Evolutionary conservation across 148 eudicot genomes (phyloP).

Genomic region (Suaeda aralocaspica): DNA sequence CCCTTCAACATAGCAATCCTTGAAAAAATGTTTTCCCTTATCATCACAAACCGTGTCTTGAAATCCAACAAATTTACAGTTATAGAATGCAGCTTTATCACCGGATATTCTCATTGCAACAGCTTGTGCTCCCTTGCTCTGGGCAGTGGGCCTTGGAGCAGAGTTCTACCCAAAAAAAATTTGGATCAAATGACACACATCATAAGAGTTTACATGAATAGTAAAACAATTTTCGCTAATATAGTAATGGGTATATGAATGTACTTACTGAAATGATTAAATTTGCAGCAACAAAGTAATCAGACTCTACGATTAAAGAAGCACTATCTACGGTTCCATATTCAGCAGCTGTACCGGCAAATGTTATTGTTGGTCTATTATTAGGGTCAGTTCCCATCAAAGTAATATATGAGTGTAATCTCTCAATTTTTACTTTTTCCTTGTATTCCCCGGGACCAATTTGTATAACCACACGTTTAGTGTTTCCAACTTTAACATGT

Average conservation of each 20-base stretch:
- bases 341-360: neutral
- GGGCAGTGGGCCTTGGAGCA: constrained; percentile 59
- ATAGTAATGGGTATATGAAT: neutral
- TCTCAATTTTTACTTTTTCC: constrained; percentile 47
- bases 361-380: neutral
- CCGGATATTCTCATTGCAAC: constrained; percentile 28
- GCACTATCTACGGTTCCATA: neutral
- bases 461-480: constrained; percentile 35
- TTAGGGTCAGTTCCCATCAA: constrained; percentile 35
- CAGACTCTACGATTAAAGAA: constrained; percentile 16
- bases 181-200: too few species aligned
- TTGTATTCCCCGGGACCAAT: constrained; percentile 58
- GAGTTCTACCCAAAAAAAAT: constrained; percentile 38
- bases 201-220: neutral
- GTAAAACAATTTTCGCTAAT: neutral
- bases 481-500: constrained; percentile 40
- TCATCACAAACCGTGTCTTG: constrained; percentile 29
- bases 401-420: constrained; percentile 46
- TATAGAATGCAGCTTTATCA: constrained; percentile 29
- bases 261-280: constrained; percentile 39
- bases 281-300: constrained; percentile 54
- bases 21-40: constrained; percentile 34
- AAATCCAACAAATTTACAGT: constrained; percentile 14
- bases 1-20: constrained; percentile 39
- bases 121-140: constrained; percentile 53